These are phyloP conservation scores for Plasmodium coatneyi DNA, from an alignment of 169 alveolate species.

Conservation along the genomic window DNA sequence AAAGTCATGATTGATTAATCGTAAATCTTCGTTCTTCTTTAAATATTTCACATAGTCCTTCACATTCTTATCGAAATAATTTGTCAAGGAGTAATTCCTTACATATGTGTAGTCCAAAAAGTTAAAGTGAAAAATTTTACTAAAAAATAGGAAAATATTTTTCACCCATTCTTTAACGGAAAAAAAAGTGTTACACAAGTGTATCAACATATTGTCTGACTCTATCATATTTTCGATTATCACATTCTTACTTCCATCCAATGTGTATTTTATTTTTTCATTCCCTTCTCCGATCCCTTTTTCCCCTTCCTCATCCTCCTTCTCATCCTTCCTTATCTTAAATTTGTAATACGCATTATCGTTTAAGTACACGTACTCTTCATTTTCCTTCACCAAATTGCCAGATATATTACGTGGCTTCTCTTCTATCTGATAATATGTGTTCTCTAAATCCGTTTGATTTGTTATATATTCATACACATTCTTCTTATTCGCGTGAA, in stretches of 20 bases:
- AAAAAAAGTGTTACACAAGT: slow-evolving; percentile 17
- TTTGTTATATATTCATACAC: slow-evolving; percentile 69
- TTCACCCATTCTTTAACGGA: slow-evolving; percentile 36
- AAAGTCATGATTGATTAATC: slow-evolving; percentile 33
- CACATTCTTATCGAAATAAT: slow-evolving; percentile 58
- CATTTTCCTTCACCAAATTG: slow-evolving; percentile 42
- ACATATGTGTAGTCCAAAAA: slow-evolving; percentile 60
- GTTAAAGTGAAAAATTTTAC: slow-evolving; percentile 69
- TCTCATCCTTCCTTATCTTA: slow-evolving; percentile 67
- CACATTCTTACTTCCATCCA: slow-evolving; percentile 24
- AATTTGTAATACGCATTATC: slow-evolving; percentile 71
- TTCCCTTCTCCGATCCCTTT: neutral
- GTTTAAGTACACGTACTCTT: slow-evolving; percentile 55
- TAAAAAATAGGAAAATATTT: slow-evolving; percentile 21
- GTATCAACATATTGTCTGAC: slow-evolving; percentile 30
- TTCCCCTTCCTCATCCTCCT: slow-evolving; percentile 17
- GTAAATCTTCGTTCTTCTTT: slow-evolving; percentile 38
- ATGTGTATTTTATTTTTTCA: slow-evolving; percentile 42
- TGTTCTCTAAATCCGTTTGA: slow-evolving; percentile 69
- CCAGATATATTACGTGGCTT: slow-evolving; percentile 22
- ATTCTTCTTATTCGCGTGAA: slow-evolving; percentile 67
- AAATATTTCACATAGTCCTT: slow-evolving; percentile 65
- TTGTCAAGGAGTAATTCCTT: slow-evolving; percentile 49
- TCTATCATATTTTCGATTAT: slow-evolving; percentile 48
- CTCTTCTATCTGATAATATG: slow-evolving; percentile 73